Percentiles rank a stretch among this genome's conserved stretches.
Evolutionary conservation across 192 early-diverging fungal genomes (phyloP).

Genomic region (Umbelopsis sp.): DNA sequence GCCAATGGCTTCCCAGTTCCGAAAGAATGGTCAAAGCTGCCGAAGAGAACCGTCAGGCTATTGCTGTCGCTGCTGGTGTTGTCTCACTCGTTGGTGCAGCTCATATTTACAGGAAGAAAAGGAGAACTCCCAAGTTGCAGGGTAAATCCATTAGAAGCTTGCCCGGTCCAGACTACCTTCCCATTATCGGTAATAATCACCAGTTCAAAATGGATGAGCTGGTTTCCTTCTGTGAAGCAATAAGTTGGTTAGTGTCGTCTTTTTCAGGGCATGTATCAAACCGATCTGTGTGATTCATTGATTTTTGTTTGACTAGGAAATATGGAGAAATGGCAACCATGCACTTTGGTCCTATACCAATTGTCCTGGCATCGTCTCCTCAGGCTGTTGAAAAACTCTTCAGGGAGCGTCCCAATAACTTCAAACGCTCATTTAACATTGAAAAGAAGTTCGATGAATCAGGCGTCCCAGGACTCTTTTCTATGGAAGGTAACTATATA

Average conservation of each 20-base stretch:
- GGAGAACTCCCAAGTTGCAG: constrained; percentile 1
- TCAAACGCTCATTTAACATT: background rate
- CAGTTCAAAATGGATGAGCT: background rate
- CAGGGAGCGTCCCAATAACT: constrained; percentile 7
- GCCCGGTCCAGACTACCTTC: constrained; percentile 1
- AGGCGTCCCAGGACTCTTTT: background rate
- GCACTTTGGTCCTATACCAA: background rate
- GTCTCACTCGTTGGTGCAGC: background rate
- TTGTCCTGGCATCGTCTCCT: constrained; percentile 7
- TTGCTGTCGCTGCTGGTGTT: background rate
- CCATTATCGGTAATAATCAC: background rate
- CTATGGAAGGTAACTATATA: constrained; percentile 4
- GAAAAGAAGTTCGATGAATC: background rate
- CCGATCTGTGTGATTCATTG: background rate
- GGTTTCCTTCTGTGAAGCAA: background rate
- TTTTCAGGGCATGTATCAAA: background rate
- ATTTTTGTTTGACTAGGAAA: constrained; percentile 13
- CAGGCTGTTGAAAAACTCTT: background rate
- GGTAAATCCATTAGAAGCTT: background rate
- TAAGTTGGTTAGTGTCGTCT: background rate
- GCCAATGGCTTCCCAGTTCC: background rate
- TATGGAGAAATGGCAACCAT: constrained; percentile 4
- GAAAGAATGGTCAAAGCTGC: background rate
- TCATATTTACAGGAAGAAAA: background rate
- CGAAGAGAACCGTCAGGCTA: background rate